Base-by-base conservation (phyloP, 2,329 filamentous ascomycete species). In the Annulohypoxylon truncatum region DNA sequence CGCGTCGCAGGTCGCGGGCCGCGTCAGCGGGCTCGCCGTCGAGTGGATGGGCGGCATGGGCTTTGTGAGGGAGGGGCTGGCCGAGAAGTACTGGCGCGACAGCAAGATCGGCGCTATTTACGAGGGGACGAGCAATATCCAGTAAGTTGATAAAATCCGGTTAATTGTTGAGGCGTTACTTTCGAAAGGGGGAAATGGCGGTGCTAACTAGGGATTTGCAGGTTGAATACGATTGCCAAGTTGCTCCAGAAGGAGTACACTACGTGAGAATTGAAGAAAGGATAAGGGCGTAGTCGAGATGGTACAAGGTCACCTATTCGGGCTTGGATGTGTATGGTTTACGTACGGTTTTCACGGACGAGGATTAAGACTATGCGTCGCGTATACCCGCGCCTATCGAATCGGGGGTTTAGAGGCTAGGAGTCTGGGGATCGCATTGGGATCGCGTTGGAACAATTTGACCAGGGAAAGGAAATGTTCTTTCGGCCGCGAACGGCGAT, bases 31-130 rank as follows among this genome's bases (percentile, higher is more conserved):
- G 5, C 86, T 92, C 51, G 96, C 95, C 0, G 89, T 99, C 26
- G 96, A 99, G 82, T 99, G 96, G 96, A 98, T 98, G 95, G 96
- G 96, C 50, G 96, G 96, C 67, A 98, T 99, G 96, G 96, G 96
- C 47, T 99, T 99, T 75, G 96, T 99, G 13, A 85, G 96, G 46
- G 96, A 99, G 80, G 96, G 96, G 0, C 89, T 97, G 63, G 96
- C 96, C 0, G 96, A 99, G 88, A 99, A 99, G 88, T 97, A 91
- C 83, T 99, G 91, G 86, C 87, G 96, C 48, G 96, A 99, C 79
- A 96, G 92, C 85, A 99, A 98, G 90, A 99, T 99, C 76, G 96
- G 96, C 8, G 94, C 94, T 70, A 98, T 97, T 73, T 97, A 97
- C 78, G 95, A 97, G 83, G 96, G 96, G 29, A 94, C 92, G 59